Evolutionary conservation across 2,329 filamentous ascomycete species (phyloP).

Genomic region (Verticillium longisporum): DNA sequence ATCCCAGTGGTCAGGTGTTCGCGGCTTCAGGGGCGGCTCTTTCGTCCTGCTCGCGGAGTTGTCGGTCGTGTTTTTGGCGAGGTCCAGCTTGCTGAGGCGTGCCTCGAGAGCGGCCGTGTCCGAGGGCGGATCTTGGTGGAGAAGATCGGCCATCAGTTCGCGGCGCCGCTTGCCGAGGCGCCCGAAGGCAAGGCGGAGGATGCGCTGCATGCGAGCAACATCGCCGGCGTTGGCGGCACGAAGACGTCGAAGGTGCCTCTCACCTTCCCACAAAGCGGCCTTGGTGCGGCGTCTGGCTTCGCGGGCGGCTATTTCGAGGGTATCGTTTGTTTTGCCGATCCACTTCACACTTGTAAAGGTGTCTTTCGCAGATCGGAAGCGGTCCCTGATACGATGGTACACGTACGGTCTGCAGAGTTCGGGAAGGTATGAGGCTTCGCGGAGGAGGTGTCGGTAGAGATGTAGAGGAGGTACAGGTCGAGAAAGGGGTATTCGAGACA

Average conservation of each 20-base stretch:
- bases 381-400: conserved; percentile 31
- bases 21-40: conserved; percentile 19
- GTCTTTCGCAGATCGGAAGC: conserved; percentile 31
- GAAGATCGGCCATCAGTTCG: conserved; percentile 34
- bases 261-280: not conserved
- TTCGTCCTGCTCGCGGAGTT: not conserved
- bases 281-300: not conserved
- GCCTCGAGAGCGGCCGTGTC: conserved; percentile 34
- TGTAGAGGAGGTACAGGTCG: conserved; percentile 27
- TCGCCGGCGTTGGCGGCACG: conserved; percentile 48
- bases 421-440: conserved; percentile 55
- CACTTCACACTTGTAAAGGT: conserved; percentile 17
- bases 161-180: conserved; percentile 44
- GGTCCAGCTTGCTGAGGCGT: not conserved
- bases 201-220: conserved; percentile 32
- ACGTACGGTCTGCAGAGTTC: conserved; percentile 39
- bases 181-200: conserved; percentile 46
- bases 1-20: conserved; percentile 40
- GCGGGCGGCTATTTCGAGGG: not conserved
- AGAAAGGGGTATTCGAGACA: conserved; percentile 25
- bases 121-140: conserved; percentile 25
- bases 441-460: conserved; percentile 53
- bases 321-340: not conserved
- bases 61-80: not conserved
- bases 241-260: conserved; percentile 32